Evolutionary conservation across 2,329 filamentous ascomycete species (phyloP).

Genomic region (Knufia petricola): DNA sequence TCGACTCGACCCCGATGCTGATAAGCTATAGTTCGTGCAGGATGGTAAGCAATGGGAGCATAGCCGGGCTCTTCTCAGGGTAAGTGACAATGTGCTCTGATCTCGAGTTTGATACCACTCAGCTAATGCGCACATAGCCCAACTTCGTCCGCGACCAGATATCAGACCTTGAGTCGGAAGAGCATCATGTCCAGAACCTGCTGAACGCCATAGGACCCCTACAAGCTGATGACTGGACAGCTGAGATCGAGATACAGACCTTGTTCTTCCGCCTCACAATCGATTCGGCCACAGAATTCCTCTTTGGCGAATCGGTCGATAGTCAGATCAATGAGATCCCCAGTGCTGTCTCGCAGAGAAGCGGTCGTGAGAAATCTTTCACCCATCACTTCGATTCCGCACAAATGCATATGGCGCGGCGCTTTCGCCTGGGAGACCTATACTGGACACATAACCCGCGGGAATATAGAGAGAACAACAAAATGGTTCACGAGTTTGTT

Average conservation of each 20-base stretch:
- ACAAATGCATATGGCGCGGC: constrained; percentile 27
- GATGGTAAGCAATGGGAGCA: constrained; percentile 61
- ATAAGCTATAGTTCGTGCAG: no score
- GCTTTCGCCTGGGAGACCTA: no score
- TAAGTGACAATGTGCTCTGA: no score
- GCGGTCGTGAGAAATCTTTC: constrained; percentile 63
- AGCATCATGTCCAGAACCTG: constrained; percentile 65
- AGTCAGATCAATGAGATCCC: constrained; percentile 35
- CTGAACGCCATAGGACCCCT: constrained; percentile 53
- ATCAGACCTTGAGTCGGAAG: constrained; percentile 68
- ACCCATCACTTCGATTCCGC: constrained; percentile 45
- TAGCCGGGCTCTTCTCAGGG: constrained; percentile 68
- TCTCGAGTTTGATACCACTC: no score
- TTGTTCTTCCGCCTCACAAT: constrained; percentile 53
- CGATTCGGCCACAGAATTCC: constrained; percentile 77
- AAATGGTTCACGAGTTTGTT: constrained; percentile 39
- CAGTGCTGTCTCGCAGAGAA: constrained; percentile 49
- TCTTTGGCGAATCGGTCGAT: constrained; percentile 67
- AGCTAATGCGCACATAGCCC: no score
- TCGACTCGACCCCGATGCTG: no score
- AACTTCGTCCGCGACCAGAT: constrained; percentile 81
- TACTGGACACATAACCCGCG: constrained; percentile 33
- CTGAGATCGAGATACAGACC: constrained; percentile 45
- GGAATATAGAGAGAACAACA: constrained; percentile 32
- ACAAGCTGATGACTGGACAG: constrained; percentile 25